Base-by-base conservation (phyloP, 2,329 filamentous ascomycete species). In the Dothistroma septosporum region DNA sequence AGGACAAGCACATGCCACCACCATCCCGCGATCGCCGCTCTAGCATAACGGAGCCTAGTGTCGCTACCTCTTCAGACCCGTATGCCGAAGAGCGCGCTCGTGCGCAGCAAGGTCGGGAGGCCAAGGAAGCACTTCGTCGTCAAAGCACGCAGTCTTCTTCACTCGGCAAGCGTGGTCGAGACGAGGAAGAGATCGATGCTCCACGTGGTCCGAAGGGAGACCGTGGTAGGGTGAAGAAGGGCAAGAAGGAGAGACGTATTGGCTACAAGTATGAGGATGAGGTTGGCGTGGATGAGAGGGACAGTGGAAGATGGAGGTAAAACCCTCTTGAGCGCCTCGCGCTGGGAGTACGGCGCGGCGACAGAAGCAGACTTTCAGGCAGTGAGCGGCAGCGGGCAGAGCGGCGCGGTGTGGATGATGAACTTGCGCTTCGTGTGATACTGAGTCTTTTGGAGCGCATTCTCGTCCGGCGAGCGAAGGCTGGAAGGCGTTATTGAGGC, bases 51-150 rank as follows among this genome's bases (percentile, higher is more conserved):
- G 37, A 55, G 22, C 58, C 52, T 16, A 52, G 61, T 22, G 55
- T 62, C 4, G 16, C 66, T 10, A 52, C 65, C 4, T 53, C 68
- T 9, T 53, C 64, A 5, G 73, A 75, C 52, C 72, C 71, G 0
- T 74, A 75, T 48, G 72, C 70, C 5, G 69, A 64, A 35, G 72
- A 75, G 63, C 70, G 73, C 35, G 72, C 69, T 56, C 65, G 66
- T 21, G 67, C 66, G 44, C 68, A 73, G 59, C 61, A 68, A 52
- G 67, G 70, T 49, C 80, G 88, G 28, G 77, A 89, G 55, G 78
- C 87, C 12, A 87, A 87, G 69, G 88, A 91, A 53, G 74, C 84
- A 85, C 85, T 90, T 74, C 82, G 74, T 80, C 85, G 49, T 79
- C 83, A 48, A 72, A 85, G 56, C 2, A 76, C 80, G 56, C 82